Percentiles rank a stretch among this genome's conserved stretches.
These are phyloP conservation scores for Fomitopsis serialis DNA, from an alignment of 768 basidiomycete species.

Conservation along the genomic window DNA sequence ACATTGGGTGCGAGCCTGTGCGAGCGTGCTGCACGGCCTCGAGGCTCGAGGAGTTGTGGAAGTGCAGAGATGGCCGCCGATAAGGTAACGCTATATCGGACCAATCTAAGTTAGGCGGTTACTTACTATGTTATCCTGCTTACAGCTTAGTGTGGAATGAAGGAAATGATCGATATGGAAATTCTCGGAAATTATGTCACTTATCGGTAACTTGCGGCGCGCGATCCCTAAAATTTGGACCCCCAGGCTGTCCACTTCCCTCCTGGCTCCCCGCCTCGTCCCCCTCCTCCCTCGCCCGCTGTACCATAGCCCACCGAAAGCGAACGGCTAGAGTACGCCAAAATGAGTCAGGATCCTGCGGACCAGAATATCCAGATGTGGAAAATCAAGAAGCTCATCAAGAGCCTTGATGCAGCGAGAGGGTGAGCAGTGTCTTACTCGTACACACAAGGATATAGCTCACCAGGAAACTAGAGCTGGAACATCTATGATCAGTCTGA, in stretches of 20 bases:
- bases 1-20: background rate
- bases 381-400: constrained; percentile 99
- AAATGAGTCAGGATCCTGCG: constrained; percentile 78
- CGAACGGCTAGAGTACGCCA: constrained; percentile 27
- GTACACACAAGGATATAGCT: constrained; percentile 8
- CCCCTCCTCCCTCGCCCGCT: constrained; percentile 3
- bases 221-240: background rate
- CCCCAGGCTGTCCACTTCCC: background rate
- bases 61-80: background rate
- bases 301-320: constrained; percentile 4
- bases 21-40: background rate
- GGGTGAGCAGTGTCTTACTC: constrained; percentile 42
- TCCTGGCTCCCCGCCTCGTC: background rate
- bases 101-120: background rate
- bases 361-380: constrained; percentile 97
- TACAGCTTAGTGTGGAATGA: no score
- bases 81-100: background rate
- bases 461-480: constrained; percentile 59
- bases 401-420: constrained; percentile 91
- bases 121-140: background rate
- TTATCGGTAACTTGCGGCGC: background rate
- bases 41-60: no score
- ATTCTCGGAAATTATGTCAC: background rate
- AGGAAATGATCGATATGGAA: no score
- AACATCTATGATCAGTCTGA: constrained; percentile 98